Evolutionary conservation across 2,329 filamentous ascomycete genomes (phyloP).

Genomic region (Colletotrichum lentis): DNA sequence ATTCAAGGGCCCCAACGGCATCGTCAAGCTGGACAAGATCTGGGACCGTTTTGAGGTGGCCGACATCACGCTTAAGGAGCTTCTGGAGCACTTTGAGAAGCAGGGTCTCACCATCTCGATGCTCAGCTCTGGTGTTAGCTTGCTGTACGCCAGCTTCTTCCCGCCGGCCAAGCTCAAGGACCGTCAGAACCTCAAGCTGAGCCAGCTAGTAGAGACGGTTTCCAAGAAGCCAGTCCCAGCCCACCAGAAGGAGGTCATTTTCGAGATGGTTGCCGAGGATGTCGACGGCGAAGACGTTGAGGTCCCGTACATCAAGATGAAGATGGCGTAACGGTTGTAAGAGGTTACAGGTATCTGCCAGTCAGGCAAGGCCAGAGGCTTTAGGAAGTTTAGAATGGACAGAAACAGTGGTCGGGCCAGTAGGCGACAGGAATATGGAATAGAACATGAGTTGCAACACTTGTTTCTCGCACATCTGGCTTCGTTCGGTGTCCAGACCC

Average conservation of each 20-base stretch:
- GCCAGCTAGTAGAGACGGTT: conserved; percentile 84
- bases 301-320: conserved; percentile 95
- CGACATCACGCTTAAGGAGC: conserved; percentile 83
- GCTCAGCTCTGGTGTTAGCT: conserved; percentile 95
- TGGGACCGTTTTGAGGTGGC: conserved; percentile 97
- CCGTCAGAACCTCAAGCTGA: conserved; percentile 82
- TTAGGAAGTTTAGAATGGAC: conserved; percentile 1
- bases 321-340: conserved; percentile 56
- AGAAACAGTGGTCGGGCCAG: not conserved
- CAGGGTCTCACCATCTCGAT: conserved; percentile 86
- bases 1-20: conserved; percentile 81
- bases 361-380: not conserved
- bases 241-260: conserved; percentile 95
- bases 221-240: conserved; percentile 91
- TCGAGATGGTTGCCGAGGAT: conserved; percentile 94
- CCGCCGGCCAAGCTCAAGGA: conserved; percentile 81
- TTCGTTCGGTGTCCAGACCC: not conserved
- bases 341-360: not conserved
- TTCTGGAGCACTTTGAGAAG: conserved; percentile 81
- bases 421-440: conserved; percentile 3
- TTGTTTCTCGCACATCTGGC: too few relatives aligned
- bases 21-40: conserved; percentile 89
- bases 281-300: conserved; percentile 91
- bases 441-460: not conserved
- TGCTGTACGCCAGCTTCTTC: conserved; percentile 95